Base-by-base conservation (phyloP, 345 rosid genomes). In the Syzygium jambos region DNA sequence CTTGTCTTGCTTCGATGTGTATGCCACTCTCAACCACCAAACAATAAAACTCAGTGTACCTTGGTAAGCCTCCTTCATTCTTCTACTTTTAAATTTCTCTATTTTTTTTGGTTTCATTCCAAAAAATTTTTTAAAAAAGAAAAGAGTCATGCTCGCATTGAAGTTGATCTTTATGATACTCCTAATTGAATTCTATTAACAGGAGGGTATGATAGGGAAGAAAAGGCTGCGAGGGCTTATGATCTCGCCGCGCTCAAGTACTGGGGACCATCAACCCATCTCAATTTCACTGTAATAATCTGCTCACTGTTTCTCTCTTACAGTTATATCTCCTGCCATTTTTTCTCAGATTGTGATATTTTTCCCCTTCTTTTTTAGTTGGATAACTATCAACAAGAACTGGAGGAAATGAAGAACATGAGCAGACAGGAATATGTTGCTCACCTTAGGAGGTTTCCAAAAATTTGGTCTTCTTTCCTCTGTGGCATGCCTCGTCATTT, bases 151-250 rank as follows among this genome's bases (percentile, higher is more conserved):
- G 78, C 23, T 68, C 49, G 21, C 49, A 19, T 73, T 38, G 82
- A 73, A 73, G 82, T 73, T 49, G 82, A 38, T 73, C 49, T 19
- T 73, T 73, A 41, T 19, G 82, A 38, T 10, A 38, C 49, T 73
- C 12, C 82, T 38, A 23, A 23, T 11, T 88, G 91, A 87, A 85
- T 84, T 77, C 49, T 77, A 84, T 86, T 89, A 92, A 89, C 92
- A 97, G 99, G 99, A 85, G 99, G 99, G 89, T 97, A 97, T 93
- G 99, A 97, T 89, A 93, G 95, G 98, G 99, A 97, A 92, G 99
- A 96, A 92, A 96, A 95, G 92, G 99, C 99, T 91, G 99, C 98
- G 87, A 93, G 98, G 91, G 96, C 99, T 52, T 97, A 97, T 91
- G 99, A 96, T 93, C 93, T 93, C 85, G 99, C 99, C 90, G 99